A percentile compares a stretch with the other conserved stretches of the same genome.
These are phyloP conservation scores for Rhodotorula graminis DNA, from an alignment of 768 basidiomycete species.

Conservation along the genomic window DNA sequence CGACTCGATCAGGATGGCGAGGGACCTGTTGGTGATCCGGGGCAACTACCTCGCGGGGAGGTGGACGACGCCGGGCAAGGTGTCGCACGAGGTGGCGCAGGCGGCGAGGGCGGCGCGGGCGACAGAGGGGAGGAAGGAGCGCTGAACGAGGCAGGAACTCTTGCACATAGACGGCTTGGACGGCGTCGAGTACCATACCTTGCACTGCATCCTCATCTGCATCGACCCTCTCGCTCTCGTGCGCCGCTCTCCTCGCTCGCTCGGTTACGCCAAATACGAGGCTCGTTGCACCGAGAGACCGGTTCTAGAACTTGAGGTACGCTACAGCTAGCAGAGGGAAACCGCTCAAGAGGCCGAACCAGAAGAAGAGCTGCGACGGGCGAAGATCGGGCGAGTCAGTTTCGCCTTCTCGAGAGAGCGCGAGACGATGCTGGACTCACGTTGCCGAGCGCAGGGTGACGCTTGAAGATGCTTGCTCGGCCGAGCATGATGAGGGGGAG, in stretches of 20 bases:
- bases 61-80: constrained; percentile 50
- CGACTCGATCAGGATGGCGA: constrained; percentile 82
- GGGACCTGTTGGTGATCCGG: constrained; percentile 75
- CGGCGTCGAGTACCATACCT: too few species aligned
- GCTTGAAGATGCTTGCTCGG: constrained; percentile 67
- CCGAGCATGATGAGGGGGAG: constrained; percentile 83
- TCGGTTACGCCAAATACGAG: not conserved
- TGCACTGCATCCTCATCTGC: not conserved
- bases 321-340: constrained; percentile 88
- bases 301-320: constrained; percentile 55
- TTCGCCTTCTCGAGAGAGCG: not conserved
- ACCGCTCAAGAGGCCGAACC: constrained; percentile 76
- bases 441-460: constrained; percentile 66
- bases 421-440: not conserved
- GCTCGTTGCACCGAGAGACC: too few species aligned
- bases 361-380: constrained; percentile 62
- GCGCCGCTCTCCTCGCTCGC: not conserved
- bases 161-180: not conserved
- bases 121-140: constrained; percentile 1
- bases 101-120: not conserved
- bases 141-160: not conserved
- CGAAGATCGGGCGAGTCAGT: not conserved
- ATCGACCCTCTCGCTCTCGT: too few species aligned
- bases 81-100: not conserved
- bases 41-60: constrained; percentile 73